These are phyloP conservation scores for Stephania japonica DNA, from an alignment of 164 flowering plant species.

Conservation along the genomic window DNA sequence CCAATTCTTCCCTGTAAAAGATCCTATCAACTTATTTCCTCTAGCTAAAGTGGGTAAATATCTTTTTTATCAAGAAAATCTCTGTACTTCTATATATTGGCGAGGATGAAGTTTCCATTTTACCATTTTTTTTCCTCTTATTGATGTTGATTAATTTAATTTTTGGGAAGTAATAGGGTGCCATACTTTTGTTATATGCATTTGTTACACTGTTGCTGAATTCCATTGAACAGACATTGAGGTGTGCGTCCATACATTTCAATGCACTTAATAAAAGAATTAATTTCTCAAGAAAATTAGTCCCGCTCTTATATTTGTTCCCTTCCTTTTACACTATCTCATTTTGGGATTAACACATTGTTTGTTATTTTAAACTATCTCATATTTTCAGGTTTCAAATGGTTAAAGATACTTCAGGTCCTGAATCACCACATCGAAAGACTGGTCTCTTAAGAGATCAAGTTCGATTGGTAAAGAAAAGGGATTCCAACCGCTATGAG, in stretches of 20 bases:
- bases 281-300: not conserved
- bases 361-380: too few species aligned
- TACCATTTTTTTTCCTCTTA: too few species aligned
- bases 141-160: too few species aligned
- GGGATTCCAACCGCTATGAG: conserved; percentile 69
- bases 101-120: too few species aligned
- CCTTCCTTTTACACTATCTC: not conserved
- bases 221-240: too few species aligned
- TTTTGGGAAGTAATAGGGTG: too few species aligned
- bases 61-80: not conserved
- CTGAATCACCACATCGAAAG: conserved; percentile 40
- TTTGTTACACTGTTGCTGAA: too few species aligned
- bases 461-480: conserved; percentile 66
- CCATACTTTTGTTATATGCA: too few species aligned
- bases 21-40: not conserved
- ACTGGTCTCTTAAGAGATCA: conserved; percentile 79
- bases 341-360: too few species aligned
- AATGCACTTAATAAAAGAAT: not conserved
- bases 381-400: conserved; percentile 25
- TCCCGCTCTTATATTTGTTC: not conserved
- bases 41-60: not conserved
- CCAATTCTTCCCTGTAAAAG: not conserved
- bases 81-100: not conserved
- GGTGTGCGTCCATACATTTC: too few species aligned
- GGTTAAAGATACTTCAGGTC: conserved; percentile 42